phyloP scores from a whole-genome alignment of 257 asterid species.

The Solanum neorickii region DNA sequence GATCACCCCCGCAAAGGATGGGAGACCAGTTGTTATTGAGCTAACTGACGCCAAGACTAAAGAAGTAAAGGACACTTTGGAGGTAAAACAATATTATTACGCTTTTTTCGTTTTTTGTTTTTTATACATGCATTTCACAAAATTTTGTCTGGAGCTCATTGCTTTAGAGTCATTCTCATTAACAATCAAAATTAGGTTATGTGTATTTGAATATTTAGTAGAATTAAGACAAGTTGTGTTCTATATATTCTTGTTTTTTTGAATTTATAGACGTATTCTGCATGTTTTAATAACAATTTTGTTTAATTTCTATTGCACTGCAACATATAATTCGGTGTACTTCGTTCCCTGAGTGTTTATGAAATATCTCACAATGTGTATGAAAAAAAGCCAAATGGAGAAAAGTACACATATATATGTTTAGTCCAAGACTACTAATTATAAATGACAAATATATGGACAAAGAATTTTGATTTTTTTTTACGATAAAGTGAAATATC shows the following conservation, averaged over 20 bases:
- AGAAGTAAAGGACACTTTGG: slow-evolving; percentile 73
- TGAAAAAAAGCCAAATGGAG: neutral
- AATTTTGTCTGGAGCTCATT: neutral
- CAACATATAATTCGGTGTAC: neutral
- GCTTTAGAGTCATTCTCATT: neutral
- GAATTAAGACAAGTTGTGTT: neutral
- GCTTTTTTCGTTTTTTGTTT: neutral
- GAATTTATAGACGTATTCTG: neutral
- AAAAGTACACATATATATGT: neutral
- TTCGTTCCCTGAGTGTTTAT: neutral
- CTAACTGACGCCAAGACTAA: slow-evolving; percentile 96
- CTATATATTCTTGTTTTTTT: neutral
- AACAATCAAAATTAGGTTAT: neutral
- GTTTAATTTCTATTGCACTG: neutral
- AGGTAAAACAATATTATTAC: slow-evolving; percentile 28
- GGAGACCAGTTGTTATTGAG: slow-evolving; percentile 90
- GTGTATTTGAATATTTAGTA: neutral
- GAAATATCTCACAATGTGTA: neutral
- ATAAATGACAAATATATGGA: neutral
- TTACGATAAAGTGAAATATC: neutral
- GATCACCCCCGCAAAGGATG: slow-evolving; percentile 95
- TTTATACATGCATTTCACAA: neutral
- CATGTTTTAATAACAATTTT: neutral
- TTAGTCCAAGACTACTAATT: neutral
- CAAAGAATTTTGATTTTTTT: neutral